Base-by-base conservation (phyloP, 176 grass and related monocot species). In the Lolium rigidum region DNA sequence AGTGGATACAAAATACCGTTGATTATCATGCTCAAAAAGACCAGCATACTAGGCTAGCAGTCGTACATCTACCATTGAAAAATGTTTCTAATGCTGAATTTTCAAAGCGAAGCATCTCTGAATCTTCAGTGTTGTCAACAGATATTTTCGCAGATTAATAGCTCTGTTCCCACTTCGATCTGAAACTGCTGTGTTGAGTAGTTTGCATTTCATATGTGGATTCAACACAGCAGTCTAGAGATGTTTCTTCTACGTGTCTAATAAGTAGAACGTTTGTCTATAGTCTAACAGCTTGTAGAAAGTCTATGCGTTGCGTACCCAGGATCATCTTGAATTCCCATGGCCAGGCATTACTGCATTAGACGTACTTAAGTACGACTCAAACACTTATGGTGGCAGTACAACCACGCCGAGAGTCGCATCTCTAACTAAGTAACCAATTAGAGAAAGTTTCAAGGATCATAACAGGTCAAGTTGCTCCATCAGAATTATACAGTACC, bases 381-480 rank as follows among this genome's bases (percentile, higher is more conserved):
- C 7, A 5, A 54, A 43, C 22, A 44, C 11, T 31, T 6, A 24
- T 46, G 82, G 55, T 65, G 81, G 44, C 31, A 74, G 17, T 38
- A 46, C 12, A 47, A 62, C 74, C 64, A 43, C 41, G 41, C 41
- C 4, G 41, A 43, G 41, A 43, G 41, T 43, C 41, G 41, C 41
- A 43, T 43, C 6, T 43, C 41, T 35, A 35, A 35, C 31, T 35
- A 35, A 35, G 31, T 35, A 35, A 35, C 31, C 41, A 43, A 5
- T 43, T 43, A 20, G 6, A 61, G 55, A 63, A 55, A 26, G 1
- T 31, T 88, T 79, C 15, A 7, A 44, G 18, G 73, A 35, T 79
- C 46, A 46, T 47, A 84, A 8, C n/a, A 28, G 20, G 66, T 14
- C 81, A 84, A 79, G 55, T 84, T 72, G 66, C 76, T 84, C 35